Percentiles rank a stretch among this genome's conserved stretches.
Conservation (phyloP, 179 eudicot genomes). For the Patellifolia procumbens region DNA sequence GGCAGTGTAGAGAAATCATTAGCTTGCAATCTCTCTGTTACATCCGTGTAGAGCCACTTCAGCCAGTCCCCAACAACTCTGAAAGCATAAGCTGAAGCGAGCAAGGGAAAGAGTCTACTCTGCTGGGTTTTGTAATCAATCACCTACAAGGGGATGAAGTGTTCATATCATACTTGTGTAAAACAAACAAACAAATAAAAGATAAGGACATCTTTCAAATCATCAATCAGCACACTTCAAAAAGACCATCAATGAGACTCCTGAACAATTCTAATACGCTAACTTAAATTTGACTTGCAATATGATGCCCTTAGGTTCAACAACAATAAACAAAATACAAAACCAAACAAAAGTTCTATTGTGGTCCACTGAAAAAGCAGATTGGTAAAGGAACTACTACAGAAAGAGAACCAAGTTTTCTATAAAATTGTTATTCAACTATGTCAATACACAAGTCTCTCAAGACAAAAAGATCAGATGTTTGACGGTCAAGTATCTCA, state of each 20-base stretch:
- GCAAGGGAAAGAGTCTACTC: constrained; percentile 91
- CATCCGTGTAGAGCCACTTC: constrained; percentile 87
- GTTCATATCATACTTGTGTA: not conserved
- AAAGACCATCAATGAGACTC: not conserved
- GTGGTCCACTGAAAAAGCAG: not conserved
- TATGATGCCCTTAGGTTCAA: no score
- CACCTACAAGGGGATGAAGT: constrained; percentile 49
- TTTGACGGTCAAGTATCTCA: constrained; percentile 1
- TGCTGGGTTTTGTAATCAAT: constrained; percentile 98
- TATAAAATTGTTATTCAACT: constrained; percentile 1
- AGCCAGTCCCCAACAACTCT: constrained; percentile 96
- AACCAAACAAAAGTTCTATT: not conserved
- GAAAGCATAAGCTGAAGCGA: constrained; percentile 98
- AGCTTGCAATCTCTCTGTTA: constrained; percentile 74
- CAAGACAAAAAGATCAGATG: not conserved
- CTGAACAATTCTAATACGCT: not conserved
- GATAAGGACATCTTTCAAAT: not conserved
- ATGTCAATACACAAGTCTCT: constrained; percentile 7
- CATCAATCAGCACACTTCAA: not conserved
- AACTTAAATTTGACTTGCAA: not conserved
- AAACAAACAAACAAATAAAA: not conserved
- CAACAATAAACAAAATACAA: not conserved
- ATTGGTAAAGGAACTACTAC: not conserved
- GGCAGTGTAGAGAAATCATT: constrained; percentile 95
- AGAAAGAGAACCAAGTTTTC: constrained; percentile 3